A percentile compares a stretch with the other conserved stretches of the same genome.
Evolutionary conservation across 441 rosid genomes (phyloP).

Genomic region (Raphanus hybrid): DNA sequence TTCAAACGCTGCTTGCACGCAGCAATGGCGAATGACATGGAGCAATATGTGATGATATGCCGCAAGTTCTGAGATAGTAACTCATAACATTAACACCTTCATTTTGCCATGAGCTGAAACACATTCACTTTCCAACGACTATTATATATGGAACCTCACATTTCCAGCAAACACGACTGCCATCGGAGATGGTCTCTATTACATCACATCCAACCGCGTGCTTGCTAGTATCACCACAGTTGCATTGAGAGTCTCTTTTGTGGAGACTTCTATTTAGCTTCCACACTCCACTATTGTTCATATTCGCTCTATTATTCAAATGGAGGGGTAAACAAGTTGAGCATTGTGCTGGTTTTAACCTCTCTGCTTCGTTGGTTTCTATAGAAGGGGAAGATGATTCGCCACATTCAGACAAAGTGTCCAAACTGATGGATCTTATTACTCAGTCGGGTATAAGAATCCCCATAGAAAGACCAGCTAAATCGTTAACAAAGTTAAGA

Average conservation of each 20-base stretch:
- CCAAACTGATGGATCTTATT: background rate
- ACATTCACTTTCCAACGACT: background rate
- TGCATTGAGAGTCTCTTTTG: background rate
- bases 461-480: background rate
- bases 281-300: background rate
- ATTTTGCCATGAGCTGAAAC: background rate
- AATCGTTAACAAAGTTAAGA: background rate
- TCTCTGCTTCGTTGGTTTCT: background rate
- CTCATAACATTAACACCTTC: background rate
- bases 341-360: background rate
- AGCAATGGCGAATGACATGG: background rate
- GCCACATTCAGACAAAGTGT: background rate
- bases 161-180: background rate
- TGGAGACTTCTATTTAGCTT: background rate
- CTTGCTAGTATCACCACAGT: background rate
- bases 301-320: background rate
- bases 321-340: background rate
- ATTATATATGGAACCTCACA: background rate
- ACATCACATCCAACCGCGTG: background rate
- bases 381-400: background rate
- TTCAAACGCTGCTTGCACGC: background rate
- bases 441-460: background rate
- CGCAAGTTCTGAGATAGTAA: background rate
- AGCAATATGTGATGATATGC: background rate
- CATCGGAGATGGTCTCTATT: background rate